phyloP scores from a whole-genome alignment of 768 basidiomycete species.

The Rhizopogon vulgaris region DNA sequence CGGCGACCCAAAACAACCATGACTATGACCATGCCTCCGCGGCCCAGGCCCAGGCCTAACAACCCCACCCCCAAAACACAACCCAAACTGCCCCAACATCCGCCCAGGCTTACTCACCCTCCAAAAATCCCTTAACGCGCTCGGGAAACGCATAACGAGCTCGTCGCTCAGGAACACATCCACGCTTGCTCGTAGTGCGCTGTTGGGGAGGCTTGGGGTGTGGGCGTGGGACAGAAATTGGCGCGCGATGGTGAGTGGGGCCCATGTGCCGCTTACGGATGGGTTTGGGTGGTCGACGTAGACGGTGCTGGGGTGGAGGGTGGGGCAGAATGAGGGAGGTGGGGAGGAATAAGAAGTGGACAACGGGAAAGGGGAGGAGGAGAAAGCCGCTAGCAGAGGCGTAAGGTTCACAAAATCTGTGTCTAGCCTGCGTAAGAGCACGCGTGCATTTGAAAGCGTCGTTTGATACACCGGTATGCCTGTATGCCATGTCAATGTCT shows the following conservation, averaged over 20 bases:
- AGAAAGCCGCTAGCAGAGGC: slow-evolving; percentile 33
- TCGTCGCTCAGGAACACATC: slow-evolving; percentile 59
- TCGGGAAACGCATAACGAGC: slow-evolving; percentile 58
- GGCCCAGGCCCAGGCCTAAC: too few relatives aligned
- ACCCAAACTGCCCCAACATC: slow-evolving; percentile 53
- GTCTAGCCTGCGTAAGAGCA: slow-evolving; percentile 65
- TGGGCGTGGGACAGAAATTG: slow-evolving; percentile 27
- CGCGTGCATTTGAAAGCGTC: slow-evolving; percentile 30
- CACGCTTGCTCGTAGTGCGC: slow-evolving; percentile 21
- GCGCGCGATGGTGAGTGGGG: slow-evolving; percentile 50
- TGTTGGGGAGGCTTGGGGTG: neutral
- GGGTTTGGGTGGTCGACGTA: slow-evolving; percentile 47
- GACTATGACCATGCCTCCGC: too few relatives aligned
- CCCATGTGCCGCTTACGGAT: slow-evolving; percentile 60
- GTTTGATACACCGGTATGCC: slow-evolving; percentile 75
- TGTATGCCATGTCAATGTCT: slow-evolving; percentile 23
- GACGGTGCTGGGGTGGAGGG: slow-evolving; percentile 38
- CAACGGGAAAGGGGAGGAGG: slow-evolving; percentile 9
- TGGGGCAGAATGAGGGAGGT: slow-evolving; percentile 28
- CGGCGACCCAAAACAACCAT: too few relatives aligned
- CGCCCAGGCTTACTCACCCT: slow-evolving; percentile 40
- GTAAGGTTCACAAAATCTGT: slow-evolving; percentile 75
- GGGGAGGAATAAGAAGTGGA: slow-evolving; percentile 29
- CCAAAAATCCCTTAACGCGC: slow-evolving; percentile 54
- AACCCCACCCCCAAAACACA: slow-evolving; percentile 11